These are phyloP conservation scores for Colletotrichum chlorophyti DNA, from an alignment of 2,329 filamentous ascomycete genomes.

Conservation along the genomic window DNA sequence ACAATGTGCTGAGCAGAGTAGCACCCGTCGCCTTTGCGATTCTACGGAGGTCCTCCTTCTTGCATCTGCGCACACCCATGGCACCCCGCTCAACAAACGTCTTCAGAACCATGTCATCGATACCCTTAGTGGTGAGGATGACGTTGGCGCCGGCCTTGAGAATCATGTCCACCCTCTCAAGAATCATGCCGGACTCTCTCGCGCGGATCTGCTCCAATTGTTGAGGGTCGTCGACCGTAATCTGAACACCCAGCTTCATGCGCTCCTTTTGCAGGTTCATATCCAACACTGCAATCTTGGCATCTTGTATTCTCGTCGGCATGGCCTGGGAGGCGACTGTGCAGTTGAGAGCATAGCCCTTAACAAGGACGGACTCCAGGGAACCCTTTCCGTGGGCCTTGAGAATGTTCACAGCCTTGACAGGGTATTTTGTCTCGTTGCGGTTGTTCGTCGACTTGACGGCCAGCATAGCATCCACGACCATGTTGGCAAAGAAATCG, in stretches of 20 bases:
- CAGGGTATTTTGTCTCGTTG: conserved; percentile 93
- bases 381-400: conserved; percentile 97
- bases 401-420: conserved; percentile 98
- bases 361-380: conserved; percentile 87
- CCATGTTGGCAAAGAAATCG: conserved; percentile 97
- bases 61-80: conserved; percentile 95
- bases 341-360: conserved; percentile 98
- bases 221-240: conserved; percentile 95
- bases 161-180: conserved; percentile 96
- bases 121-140: conserved; percentile 95
- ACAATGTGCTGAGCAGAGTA: conserved; percentile 89
- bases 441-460: conserved; percentile 93
- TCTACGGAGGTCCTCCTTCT: conserved; percentile 96
- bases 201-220: conserved; percentile 97
- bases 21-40: conserved; percentile 97
- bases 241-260: conserved; percentile 99
- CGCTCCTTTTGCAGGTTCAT: conserved; percentile 99
- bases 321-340: conserved; percentile 98
- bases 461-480: conserved; percentile 92
- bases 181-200: conserved; percentile 89
- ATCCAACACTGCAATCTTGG: conserved; percentile 95
- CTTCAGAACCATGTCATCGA: conserved; percentile 95
- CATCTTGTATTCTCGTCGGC: conserved; percentile 89
- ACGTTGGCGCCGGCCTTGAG: conserved; percentile 97
- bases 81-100: conserved; percentile 92